Evolutionary conservation across 2,329 filamentous ascomycete genomes (phyloP).

Genomic region (Phyllosticta ampelicida): DNA sequence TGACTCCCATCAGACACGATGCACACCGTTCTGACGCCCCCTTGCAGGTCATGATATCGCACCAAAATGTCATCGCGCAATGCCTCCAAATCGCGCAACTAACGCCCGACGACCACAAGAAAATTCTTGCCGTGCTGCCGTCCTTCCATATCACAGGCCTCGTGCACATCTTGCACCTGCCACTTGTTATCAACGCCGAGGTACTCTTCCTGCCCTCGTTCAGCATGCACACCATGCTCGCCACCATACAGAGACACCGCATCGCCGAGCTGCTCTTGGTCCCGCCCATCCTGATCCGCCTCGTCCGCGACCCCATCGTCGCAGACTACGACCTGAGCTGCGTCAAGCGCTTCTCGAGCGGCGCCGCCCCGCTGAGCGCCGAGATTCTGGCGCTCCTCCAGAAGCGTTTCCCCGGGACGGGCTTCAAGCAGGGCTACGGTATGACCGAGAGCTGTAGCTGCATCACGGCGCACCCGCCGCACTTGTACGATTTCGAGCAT

Average conservation of each 20-base stretch:
- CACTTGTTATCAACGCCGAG: slow-evolving; percentile 52
- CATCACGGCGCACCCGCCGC: slow-evolving; percentile 50
- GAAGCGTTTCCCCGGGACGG: slow-evolving; percentile 46
- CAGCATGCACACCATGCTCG: slow-evolving; percentile 49
- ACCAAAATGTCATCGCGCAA: slow-evolving; percentile 48
- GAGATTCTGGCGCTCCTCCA: slow-evolving; percentile 48
- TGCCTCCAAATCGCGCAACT: slow-evolving; percentile 49
- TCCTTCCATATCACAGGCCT: slow-evolving; percentile 52
- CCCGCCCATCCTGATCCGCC: slow-evolving; percentile 50
- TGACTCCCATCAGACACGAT: not conserved
- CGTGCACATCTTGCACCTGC: slow-evolving; percentile 52
- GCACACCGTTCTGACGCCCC: not conserved
- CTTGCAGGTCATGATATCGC: slow-evolving; percentile 40
- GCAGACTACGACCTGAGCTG: slow-evolving; percentile 46
- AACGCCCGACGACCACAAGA: slow-evolving; percentile 38
- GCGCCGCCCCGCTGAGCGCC: slow-evolving; percentile 47
- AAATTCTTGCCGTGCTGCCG: slow-evolving; percentile 48
- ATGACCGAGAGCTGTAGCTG: slow-evolving; percentile 58
- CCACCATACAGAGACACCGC: slow-evolving; percentile 41
- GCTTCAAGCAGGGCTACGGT: slow-evolving; percentile 56
- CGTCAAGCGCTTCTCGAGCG: slow-evolving; percentile 47
- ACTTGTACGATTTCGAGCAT: slow-evolving; percentile 47
- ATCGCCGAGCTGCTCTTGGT: slow-evolving; percentile 48
- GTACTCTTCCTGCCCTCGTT: slow-evolving; percentile 55
- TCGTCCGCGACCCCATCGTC: slow-evolving; percentile 47